Percentiles rank a stretch among this genome's conserved stretches.
phyloP scores from a whole-genome alignment of 148 eudicot species.

The Arctostaphylos glauca region DNA sequence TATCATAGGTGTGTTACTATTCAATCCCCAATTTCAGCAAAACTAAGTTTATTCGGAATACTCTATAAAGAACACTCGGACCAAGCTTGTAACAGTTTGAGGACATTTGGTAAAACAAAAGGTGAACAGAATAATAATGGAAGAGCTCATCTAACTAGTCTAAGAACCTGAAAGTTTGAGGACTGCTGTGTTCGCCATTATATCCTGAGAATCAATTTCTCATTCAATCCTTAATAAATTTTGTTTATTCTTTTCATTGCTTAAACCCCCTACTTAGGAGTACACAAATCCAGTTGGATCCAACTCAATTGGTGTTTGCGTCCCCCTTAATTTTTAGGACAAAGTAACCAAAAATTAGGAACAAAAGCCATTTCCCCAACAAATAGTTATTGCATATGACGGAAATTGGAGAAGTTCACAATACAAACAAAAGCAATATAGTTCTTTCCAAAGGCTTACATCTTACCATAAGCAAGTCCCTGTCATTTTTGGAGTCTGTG shows the following conservation, averaged over 20 bases:
- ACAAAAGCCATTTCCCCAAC: no score
- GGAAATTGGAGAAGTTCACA: not conserved
- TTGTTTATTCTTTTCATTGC: no score
- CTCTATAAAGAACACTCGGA: not conserved
- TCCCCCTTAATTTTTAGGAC: no score
- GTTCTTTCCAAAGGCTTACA: not conserved
- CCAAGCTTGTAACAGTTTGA: not conserved
- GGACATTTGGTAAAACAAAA: no score
- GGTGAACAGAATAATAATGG: not conserved
- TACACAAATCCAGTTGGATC: no score
- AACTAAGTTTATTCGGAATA: not conserved
- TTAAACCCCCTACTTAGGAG: no score
- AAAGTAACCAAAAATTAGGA: no score
- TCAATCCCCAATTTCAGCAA: not conserved
- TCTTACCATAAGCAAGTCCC: conserved; percentile 69
- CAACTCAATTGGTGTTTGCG: no score
- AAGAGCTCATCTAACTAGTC: not conserved
- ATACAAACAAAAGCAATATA: not conserved
- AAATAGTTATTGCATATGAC: not conserved
- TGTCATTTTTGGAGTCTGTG: conserved; percentile 61
- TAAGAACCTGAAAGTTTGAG: conserved; percentile 1
- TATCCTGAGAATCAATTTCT: no score
- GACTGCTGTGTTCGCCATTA: no score
- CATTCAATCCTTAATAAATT: no score
- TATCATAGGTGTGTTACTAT: not conserved